Conservation (phyloP, 1,284 basidiomycete genomes). For the Ustilago shanxiensis region DNA sequence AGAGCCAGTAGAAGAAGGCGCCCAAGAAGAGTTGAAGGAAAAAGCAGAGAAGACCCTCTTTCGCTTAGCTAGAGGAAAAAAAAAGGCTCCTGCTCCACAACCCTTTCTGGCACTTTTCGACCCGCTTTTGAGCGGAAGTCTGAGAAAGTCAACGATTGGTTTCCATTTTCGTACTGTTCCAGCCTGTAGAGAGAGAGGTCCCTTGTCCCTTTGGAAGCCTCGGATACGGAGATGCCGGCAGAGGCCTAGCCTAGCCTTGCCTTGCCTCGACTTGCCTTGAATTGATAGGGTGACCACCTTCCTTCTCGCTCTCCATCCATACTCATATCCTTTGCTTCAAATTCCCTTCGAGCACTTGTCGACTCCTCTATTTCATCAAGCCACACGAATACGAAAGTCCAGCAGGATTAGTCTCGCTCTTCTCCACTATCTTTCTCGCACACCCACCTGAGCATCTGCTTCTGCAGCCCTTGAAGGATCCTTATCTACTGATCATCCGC, state of each 20-base stretch:
- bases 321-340: no score
- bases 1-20: not conserved
- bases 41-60: constrained; percentile 1
- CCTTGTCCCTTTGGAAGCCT: not conserved
- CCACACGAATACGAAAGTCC: not conserved
- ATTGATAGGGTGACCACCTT: not conserved
- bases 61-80: not conserved
- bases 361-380: not conserved
- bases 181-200: no score
- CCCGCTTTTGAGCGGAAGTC: not conserved
- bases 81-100: not conserved
- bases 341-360: no score
- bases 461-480: no score
- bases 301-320: constrained; percentile 3
- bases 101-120: not conserved
- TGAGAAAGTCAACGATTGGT: not conserved
- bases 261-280: not conserved
- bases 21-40: not conserved
- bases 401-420: not conserved
- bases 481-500: no score
- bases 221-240: constrained; percentile 16
- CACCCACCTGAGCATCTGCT: no score
- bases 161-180: no score
- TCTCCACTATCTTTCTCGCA: not conserved
- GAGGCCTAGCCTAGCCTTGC: no score